Evolutionary conservation across 306 rosid genomes (phyloP).

Genomic region (Vigna angularis): DNA sequence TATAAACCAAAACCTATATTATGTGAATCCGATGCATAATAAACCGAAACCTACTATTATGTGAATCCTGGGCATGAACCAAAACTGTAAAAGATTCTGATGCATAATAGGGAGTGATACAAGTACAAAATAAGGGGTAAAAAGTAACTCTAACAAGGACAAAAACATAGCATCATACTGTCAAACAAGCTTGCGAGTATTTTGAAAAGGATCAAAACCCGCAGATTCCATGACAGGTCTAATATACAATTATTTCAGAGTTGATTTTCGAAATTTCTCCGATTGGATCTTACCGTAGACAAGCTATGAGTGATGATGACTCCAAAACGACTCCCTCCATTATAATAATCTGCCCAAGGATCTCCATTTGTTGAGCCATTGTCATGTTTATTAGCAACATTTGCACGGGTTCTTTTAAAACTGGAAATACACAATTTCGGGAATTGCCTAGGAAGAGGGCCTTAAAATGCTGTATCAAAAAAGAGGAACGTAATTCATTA

Average conservation of each 20-base stretch:
- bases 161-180: constrained; percentile 12
- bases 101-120: background rate
- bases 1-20: background rate
- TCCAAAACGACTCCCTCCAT: constrained; percentile 5
- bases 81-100: background rate
- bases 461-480: constrained; percentile 34
- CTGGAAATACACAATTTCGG: constrained; percentile 14
- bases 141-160: background rate
- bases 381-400: constrained; percentile 38
- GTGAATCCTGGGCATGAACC: constrained; percentile 3
- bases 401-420: constrained; percentile 29
- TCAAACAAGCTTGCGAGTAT: constrained; percentile 21
- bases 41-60: background rate
- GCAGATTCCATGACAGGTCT: constrained; percentile 21
- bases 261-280: constrained; percentile 18
- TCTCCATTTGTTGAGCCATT: constrained; percentile 28
- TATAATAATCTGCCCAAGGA: constrained; percentile 25
- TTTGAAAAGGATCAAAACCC: constrained; percentile 2
- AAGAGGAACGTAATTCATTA: constrained; percentile 18
- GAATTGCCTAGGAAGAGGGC: constrained; percentile 33
- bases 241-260: constrained; percentile 33
- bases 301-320: constrained; percentile 5
- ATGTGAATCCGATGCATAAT: too few relatives aligned
- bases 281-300: background rate
- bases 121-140: background rate